These are phyloP conservation scores for Graphilbum fragrans DNA, from an alignment of 2,329 filamentous ascomycete genomes.

Conservation along the genomic window DNA sequence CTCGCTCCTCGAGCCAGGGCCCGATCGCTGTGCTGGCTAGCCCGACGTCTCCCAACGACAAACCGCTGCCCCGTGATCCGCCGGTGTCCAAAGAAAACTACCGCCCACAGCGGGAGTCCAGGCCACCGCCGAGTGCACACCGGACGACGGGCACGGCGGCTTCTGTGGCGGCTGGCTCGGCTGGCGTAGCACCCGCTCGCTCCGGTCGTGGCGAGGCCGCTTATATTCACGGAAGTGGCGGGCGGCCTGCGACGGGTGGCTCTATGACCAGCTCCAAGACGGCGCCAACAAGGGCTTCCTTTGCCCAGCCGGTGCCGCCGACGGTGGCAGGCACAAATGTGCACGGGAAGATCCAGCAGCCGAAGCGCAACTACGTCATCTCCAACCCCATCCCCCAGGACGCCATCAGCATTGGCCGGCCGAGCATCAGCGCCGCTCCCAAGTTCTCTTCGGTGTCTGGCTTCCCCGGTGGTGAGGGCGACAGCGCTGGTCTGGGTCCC, in stretches of 20 bases:
- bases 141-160: conserved; percentile 22
- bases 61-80: conserved; percentile 48
- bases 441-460: conserved; percentile 48
- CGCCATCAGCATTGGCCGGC: conserved; percentile 39
- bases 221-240: conserved; percentile 37
- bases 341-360: conserved; percentile 82
- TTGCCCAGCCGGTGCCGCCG: conserved; percentile 79
- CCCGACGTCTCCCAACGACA: conserved; percentile 31
- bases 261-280: conserved; percentile 63
- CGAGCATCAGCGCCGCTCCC: conserved; percentile 45
- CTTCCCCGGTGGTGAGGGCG: conserved; percentile 31
- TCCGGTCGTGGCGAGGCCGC: conserved; percentile 36
- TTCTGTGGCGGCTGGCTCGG: conserved; percentile 30
- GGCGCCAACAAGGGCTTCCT: conserved; percentile 50
- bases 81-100: conserved; percentile 32
- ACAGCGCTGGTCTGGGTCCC: conserved; percentile 27
- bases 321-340: conserved; percentile 80
- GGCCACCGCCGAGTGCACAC: conserved; percentile 36
- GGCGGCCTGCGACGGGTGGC: conserved; percentile 66
- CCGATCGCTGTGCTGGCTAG: conserved; percentile 27
- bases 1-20: conserved; percentile 41
- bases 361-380: conserved; percentile 57
- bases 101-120: conserved; percentile 19
- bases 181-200: background rate
- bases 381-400: conserved; percentile 52